Evolutionary conservation across 768 basidiomycete species (phyloP), one percentile per base, ranked within the genome.

Genomic region (Leccinellum luteum): DNA sequence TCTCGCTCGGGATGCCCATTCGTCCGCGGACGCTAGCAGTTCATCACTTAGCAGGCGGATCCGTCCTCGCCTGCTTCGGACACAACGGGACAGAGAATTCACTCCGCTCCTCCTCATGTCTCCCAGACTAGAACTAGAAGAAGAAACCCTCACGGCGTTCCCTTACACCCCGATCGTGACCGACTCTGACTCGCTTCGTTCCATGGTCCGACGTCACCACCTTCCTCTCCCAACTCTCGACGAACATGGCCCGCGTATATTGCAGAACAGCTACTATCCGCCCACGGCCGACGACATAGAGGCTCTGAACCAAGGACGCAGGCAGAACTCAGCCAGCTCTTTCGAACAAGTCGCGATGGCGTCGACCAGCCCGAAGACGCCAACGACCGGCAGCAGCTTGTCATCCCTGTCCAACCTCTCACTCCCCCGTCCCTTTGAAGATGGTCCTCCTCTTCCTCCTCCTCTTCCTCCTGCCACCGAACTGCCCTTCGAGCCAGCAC

Each of bases 81-180:
- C 6, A 8, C 58, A 28, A 38, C 54, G 41, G 30, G 64, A 56
- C 32, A 14, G 53, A n/a, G 59, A 61, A 45, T 68, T 70, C 12
- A 43, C 69, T 12, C 66, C 69, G 30, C 66, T 70, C 48, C 61
- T 69, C 38, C 21, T 60, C 3, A 57, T 64, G 45, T 56, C 69
- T 31, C 64, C 61, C 3, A 28, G 23, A 6, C 48, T n/a, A 12
- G 52, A 51, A 17, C 52, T 14, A 31, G 56, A 54, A 19, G 60
- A 53, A 21, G 59, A 56, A 21, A 64, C 19, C 35, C 38, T 54
- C n/a, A 41, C 25, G 25, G 34, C 31, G 14, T 31, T 45, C n/a
- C 44, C 31, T 51, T 55, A 48, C 44, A 5, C 52, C 15, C 23
- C 28, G 53, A 30, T 28, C 32, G 17, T 10, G 34, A 47, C 19